These are phyloP conservation scores for Physcia stellaris DNA, from an alignment of 495 filamentous ascomycete genomes.

Conservation along the genomic window DNA sequence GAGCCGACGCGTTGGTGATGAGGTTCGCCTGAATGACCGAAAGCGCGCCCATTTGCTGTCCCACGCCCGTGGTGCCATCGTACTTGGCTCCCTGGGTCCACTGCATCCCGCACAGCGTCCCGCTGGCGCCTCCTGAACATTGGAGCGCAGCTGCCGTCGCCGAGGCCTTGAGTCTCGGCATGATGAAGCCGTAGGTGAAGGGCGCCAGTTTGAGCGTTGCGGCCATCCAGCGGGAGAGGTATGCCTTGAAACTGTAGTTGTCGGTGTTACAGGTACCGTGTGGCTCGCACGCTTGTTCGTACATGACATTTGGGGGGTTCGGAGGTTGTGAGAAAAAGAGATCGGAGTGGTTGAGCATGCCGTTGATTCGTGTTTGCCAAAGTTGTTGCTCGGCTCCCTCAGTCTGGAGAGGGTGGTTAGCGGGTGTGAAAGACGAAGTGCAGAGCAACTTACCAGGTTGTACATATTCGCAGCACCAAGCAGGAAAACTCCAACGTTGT, in stretches of 20 bases:
- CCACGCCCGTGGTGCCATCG: constrained; percentile 46
- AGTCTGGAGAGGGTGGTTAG: constrained; percentile 28
- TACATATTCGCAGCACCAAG: constrained; percentile 61
- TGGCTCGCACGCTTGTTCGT: constrained; percentile 50
- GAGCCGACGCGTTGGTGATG: constrained; percentile 29
- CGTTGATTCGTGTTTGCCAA: constrained; percentile 46
- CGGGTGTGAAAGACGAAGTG: constrained; percentile 1
- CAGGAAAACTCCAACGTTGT: constrained; percentile 51
- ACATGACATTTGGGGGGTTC: constrained; percentile 39
- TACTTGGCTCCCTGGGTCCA: constrained; percentile 40
- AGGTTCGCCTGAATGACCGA: constrained; percentile 53
- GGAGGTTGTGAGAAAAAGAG: constrained; percentile 42
- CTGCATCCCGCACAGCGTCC: constrained; percentile 47
- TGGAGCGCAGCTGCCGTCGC: constrained; percentile 53
- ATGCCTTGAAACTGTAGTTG: constrained; percentile 77
- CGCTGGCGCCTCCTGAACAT: constrained; percentile 46
- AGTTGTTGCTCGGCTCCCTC: constrained; percentile 30
- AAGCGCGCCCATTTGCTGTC: constrained; percentile 61
- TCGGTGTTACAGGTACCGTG: constrained; percentile 53
- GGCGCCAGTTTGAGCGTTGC: constrained; percentile 56
- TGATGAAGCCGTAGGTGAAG: constrained; percentile 44
- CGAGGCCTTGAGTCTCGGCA: constrained; percentile 50
- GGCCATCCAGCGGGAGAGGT: constrained; percentile 72
- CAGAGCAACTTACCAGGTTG: constrained; percentile 38
- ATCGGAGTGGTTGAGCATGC: constrained; percentile 43